Evolutionary conservation across 2,329 filamentous ascomycete species (phyloP), one percentile per base, ranked within the genome.

Genomic region (Pleurostoma richardsiae): DNA sequence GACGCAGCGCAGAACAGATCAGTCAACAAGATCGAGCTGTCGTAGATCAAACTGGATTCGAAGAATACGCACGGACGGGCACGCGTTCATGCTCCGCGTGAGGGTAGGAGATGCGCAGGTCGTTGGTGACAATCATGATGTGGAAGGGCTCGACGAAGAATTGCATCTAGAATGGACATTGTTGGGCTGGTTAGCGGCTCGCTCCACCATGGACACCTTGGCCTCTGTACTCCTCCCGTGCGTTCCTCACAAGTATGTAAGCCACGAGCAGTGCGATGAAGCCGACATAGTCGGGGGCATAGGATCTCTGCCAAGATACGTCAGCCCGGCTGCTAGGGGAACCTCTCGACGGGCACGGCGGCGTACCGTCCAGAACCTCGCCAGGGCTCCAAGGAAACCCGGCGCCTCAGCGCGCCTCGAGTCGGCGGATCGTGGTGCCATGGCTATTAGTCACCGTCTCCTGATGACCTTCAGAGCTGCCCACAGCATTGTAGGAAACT

Each of bases 71-170:
- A 86, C 85, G 64, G 10, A 95, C 83, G 6, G 90, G 76, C 0
- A 99, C 94, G 52, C 90, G 81, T 66, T 99, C 91, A 43, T 86
- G 69, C 47, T 86, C 76, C 27, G 94, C 90, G 67, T 95, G 87
- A 1, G 94, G 94, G 60, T 86, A 96, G 53, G 89, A 85, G 49
- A 97, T 90, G 43, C 82, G 74, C 28, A 88, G 77, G 63, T 97
- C 90, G 62, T 90, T 87, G 52, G 97, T 79, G 53, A 82, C 87
- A 70, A 99, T 97, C 82, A 96, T 87, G 68, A 89, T 90, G 65
- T 97, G 90, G 64, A 97, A 97, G 0, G 94, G 94, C 50, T 85
- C 83, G 56, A 88, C 77, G 54, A 86, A 74, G 57, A 87, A 71
- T 65, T 82, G 75, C 40, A 89, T 74, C 78, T 88, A 60, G 6